Base-by-base conservation (phyloP, 495 filamentous ascomycete genomes). In the Penicillium malachiteum region DNA sequence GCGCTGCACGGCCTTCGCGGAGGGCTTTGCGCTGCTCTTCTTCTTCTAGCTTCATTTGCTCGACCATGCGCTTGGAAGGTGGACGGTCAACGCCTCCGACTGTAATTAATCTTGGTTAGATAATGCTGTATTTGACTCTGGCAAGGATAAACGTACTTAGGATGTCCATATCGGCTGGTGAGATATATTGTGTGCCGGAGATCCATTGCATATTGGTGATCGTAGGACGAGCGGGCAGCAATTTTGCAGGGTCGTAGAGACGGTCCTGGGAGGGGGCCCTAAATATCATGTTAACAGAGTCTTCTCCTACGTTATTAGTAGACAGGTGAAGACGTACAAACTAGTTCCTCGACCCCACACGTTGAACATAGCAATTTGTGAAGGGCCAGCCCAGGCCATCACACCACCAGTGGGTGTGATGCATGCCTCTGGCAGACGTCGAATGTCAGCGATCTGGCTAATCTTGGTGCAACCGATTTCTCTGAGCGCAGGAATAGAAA, bases 131-230 rank as follows among this genome's bases (percentile, higher is more conserved):
- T 32, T 26, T 26, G 21, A 4, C 2, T 14, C 8, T 14, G 34
- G 1, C 5, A 11, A 18, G 18, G 18, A 18, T 32, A 18, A 17
- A 71, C 73, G 46, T 70, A 79, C 77, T 94, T 35, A 97, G 71
- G 7, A 95, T 68, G 59, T 97, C 94, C 74, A 98, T 84, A 67
- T 98, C 95, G n/a, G 86, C 77, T 12, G 90, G 87, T 14, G 89
- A 89, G 34, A 98, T 78, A 57, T 96, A 89, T 70, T 96, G 93
- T 11, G 95, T 97, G 1, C 94, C 95, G 0, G 92, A 86, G 38
- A 98, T 90, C 94, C 94, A 98, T 69, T 96, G 90, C 17, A 98
- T 66, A 58, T 94, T 96, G 8, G 89, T 92, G 44, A 98, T 98
- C 1, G 92, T 96, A n/a, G 94, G 95, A 32, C 94, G 82, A 12